phyloP scores from a whole-genome alignment of 345 rosid genomes.

The Angophora floribunda region DNA sequence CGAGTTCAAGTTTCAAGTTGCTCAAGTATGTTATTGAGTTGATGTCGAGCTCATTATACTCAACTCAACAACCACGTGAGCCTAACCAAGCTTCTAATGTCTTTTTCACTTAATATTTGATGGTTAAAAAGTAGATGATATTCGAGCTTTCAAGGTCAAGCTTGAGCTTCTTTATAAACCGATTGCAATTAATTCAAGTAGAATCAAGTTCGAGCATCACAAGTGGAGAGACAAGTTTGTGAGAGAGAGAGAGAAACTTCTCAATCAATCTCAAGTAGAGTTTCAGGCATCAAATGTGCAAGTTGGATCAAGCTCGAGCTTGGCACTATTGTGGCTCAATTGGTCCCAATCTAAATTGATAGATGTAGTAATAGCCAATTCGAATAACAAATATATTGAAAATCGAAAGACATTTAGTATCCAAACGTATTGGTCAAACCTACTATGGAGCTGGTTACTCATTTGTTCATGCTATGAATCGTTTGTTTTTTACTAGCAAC shows the following conservation, averaged over 20 bases:
- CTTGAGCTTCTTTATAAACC: neutral
- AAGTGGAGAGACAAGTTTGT: too few relatives aligned
- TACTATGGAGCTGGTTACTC: neutral
- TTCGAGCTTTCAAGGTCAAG: neutral
- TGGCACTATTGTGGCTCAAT: neutral
- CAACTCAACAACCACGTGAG: neutral
- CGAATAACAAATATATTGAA: neutral
- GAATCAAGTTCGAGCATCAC: neutral
- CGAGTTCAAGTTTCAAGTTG: neutral
- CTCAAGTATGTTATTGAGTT: neutral
- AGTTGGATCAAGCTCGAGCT: neutral
- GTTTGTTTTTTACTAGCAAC: fast-evolving
- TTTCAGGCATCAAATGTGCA: neutral
- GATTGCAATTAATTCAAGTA: neutral
- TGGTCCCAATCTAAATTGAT: neutral
- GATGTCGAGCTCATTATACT: neutral
- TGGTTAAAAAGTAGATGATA: neutral
- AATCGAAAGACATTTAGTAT: neutral
- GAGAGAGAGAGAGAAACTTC: neutral
- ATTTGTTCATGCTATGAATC: neutral
- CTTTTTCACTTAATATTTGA: neutral
- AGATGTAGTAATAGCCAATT: fast-evolving
- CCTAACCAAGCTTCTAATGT: neutral
- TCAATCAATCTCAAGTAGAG: neutral
- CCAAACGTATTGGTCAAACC: neutral